Evolutionary conservation across 1,139 yeast species (phyloP), one percentile per base, ranked within the genome.

Genomic region (Yamadazyma blattariae): DNA sequence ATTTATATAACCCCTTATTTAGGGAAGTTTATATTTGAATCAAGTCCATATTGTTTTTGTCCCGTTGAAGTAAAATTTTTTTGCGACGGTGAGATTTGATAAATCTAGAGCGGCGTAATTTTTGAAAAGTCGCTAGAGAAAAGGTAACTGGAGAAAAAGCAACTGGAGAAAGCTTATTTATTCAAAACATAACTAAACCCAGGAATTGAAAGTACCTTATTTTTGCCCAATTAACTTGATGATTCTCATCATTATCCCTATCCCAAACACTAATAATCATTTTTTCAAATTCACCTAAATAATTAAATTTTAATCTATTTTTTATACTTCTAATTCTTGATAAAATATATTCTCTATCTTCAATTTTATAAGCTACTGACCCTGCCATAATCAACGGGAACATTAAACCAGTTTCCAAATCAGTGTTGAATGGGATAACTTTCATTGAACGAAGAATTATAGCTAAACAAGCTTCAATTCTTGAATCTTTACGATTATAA

Each of bases 381-480:
- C 56, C 56, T 5, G 54, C 56, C 55, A 51, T 49, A 11, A 51
- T 39, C 29, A 51, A 38, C n/a, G 56, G 56, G 38, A 51, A 51
- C 48, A 51, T 36, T 9, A 51, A 35, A 7, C 56, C 51, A 3
- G 54, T 46, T 33, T 51, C 56, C 21, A 51, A 29, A 12, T 43
- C 50, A 25, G 46, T 36, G 19, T 42, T 37, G 11, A 19, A 25
- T n/a, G 34, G 41, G 20, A 51, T 47, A 11, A 39, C 43, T 31
- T 41, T 48, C 26, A 48, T 34, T 13, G 53, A 43, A 15, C 46
- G 35, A 3, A 51, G 29, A 6, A 51, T 51, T 14, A 50, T 40
- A 4, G 36, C 32, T 10, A 50, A 35, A 30, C 55, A 51, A 5
- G 49, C 54, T 16, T 41, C 43, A 4, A 51, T 42, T 21, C 52